Evolutionary conservation across 177 flowering plant genomes (phyloP).

Genomic region (Telopea speciosissima): DNA sequence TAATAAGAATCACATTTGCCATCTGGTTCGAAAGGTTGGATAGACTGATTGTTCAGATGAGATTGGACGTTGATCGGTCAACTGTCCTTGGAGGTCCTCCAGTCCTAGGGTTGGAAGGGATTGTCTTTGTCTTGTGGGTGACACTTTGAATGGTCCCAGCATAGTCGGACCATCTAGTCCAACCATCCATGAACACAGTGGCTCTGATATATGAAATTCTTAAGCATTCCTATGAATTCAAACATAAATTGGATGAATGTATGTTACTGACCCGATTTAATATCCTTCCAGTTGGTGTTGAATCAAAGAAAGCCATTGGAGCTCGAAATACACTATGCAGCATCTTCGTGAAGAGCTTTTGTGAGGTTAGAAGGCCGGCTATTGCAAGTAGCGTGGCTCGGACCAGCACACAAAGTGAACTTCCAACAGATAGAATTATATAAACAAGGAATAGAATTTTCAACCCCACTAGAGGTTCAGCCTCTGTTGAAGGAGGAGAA

Average conservation of each 20-base stretch:
- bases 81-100: too few species aligned
- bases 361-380: conserved; percentile 28
- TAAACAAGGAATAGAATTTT: conserved; percentile 55
- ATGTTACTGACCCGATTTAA: conserved; percentile 64
- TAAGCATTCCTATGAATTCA: background rate
- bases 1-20: too few species aligned
- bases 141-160: too few species aligned
- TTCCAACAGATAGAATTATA: conserved; percentile 61
- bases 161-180: too few species aligned
- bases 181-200: too few species aligned
- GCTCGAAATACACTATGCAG: conserved; percentile 64
- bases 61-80: too few species aligned
- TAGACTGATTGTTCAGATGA: too few species aligned
- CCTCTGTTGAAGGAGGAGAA: conserved; percentile 49
- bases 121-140: too few species aligned
- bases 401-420: conserved; percentile 45
- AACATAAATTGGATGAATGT: background rate
- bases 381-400: conserved; percentile 25
- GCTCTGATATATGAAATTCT: too few species aligned
- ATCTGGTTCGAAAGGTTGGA: too few species aligned
- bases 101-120: too few species aligned
- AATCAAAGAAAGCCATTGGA: conserved; percentile 96
- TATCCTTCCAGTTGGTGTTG: conserved; percentile 95
- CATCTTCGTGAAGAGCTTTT: conserved; percentile 56
- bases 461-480: conserved; percentile 38